A percentile compares a stretch with the other conserved stretches of the same genome.
Conservation (phyloP, 495 filamentous ascomycete genomes). For the Penicillium turbatum region DNA sequence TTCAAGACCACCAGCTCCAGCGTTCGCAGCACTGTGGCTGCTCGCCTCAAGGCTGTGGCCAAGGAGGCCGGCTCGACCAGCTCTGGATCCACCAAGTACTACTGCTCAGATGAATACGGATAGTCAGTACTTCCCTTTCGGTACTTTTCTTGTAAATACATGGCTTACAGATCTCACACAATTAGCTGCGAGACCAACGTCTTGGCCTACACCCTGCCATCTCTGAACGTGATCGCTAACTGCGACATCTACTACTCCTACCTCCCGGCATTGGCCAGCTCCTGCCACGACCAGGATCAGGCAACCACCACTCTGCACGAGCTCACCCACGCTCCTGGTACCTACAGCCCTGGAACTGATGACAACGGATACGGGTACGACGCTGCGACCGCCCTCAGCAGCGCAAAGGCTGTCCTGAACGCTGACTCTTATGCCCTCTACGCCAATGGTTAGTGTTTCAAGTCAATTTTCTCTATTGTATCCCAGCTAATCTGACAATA, state of each 20-base stretch:
- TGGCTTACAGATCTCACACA: neutral
- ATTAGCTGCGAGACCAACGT: conserved; percentile 43
- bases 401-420: conserved; percentile 49
- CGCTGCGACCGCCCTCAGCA: conserved; percentile 41
- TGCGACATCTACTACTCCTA: conserved; percentile 52
- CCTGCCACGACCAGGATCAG: conserved; percentile 57
- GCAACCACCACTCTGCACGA: conserved; percentile 59
- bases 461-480: too few relatives aligned
- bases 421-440: conserved; percentile 62
- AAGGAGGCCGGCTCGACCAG: conserved; percentile 44
- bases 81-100: conserved; percentile 43
- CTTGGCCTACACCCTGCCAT: conserved; percentile 55
- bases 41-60: conserved; percentile 48
- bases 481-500: conserved; percentile 12
- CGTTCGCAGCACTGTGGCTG: conserved; percentile 46
- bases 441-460: conserved; percentile 45
- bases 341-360: conserved; percentile 51
- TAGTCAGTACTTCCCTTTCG: conserved; percentile 18
- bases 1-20: conserved; percentile 53
- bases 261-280: conserved; percentile 38
- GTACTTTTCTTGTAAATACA: neutral
- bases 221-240: conserved; percentile 49
- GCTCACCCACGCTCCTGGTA: conserved; percentile 55
- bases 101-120: conserved; percentile 48
- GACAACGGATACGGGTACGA: conserved; percentile 58